A percentile compares a stretch with the other conserved stretches of the same genome.
phyloP scores from a whole-genome alignment of 331 rosid species.

The Prunus yedoensis region DNA sequence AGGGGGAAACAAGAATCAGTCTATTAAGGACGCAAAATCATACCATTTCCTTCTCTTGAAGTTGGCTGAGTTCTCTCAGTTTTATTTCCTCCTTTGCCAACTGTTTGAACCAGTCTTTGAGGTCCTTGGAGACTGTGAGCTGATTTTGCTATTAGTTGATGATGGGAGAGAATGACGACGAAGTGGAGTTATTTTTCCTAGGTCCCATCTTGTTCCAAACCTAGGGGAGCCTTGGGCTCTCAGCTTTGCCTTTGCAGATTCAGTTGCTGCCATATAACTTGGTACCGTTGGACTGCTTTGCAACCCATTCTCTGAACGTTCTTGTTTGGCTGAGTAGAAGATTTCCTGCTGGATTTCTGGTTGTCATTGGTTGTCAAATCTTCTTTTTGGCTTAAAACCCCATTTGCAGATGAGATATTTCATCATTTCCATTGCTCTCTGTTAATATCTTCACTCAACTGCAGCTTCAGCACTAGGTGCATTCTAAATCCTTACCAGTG shows the following conservation, averaged over 20 bases:
- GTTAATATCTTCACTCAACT: constrained; percentile 42
- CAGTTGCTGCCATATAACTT: constrained; percentile 97
- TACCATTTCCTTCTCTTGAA: constrained; percentile 81
- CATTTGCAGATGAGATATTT: constrained; percentile 45
- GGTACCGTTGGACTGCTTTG: constrained; percentile 73
- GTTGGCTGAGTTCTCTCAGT: constrained; percentile 45
- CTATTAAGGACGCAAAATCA: constrained; percentile 8
- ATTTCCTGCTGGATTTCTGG: constrained; percentile 60
- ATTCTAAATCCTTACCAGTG: constrained; percentile 44
- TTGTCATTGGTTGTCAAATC: constrained; percentile 57
- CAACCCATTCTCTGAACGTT: constrained; percentile 60
- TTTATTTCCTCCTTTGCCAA: constrained; percentile 66
- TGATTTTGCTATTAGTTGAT: constrained; percentile 62
- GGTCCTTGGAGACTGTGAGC: constrained; percentile 85
- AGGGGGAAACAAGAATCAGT: neutral
- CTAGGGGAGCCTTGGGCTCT: constrained; percentile 94
- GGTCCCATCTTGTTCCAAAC: constrained; percentile 56
- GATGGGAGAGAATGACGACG: constrained; percentile 94
- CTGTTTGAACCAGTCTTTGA: constrained; percentile 69
- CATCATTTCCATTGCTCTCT: constrained; percentile 47
- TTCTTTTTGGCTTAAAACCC: constrained; percentile 58
- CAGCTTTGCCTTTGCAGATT: constrained; percentile 98
- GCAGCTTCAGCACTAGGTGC: constrained; percentile 42
- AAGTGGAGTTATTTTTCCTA: constrained; percentile 55
- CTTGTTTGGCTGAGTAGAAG: constrained; percentile 63